Base-by-base conservation (phyloP, 495 filamentous ascomycete species). In the Rhypophila decipiens region DNA sequence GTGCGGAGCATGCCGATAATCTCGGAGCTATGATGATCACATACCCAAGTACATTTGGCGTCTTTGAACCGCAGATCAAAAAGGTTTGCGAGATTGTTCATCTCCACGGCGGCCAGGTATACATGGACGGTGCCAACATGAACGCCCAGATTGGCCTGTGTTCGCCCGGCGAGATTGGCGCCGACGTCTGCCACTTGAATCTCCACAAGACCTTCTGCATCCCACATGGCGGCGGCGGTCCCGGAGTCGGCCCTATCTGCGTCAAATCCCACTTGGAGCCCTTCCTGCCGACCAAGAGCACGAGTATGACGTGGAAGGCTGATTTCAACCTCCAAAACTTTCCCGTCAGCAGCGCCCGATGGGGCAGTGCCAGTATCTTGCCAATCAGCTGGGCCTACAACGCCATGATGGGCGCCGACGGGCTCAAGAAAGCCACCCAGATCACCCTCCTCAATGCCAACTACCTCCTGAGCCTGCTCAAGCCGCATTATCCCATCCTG, bases 151-250 rank as follows among this genome's bases (percentile, higher is more conserved):
- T 98, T 50, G 93, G 93, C 1, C 80, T 98, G 9, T 97, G 93
- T 74, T 95, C 90, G 0, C 93, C 93, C 4, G 93, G 93, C 13
- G 90, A 96, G 61, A 96, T 98, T 56, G 93, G 93, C 33, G 93
- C 93, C 10, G 93, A 98, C 60, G 94, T 97, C 21, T 98, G 93
- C 77, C 93, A 98, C 71, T 70, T 98, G 46, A 98, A 98, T 65
- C 75, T 98, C 13, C 93, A 98, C 78, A 98, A 98, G 73, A 98
- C 93, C 1, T 98, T 98, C 76, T 98, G 93, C 70, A 98, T 98
- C 57, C 93, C 93, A 18, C 93, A 98, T 65, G 93, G 93, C 42
- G 93, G 93, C 49, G 93, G 93, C 49, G 93, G 93, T 19, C 93
- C 93, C 5, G 93, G 93, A 50, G 89, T 97, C 36, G 93, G 93